These are phyloP conservation scores for Pleodorina starrii DNA, from an alignment of 139 green algal species.

Conservation along the genomic window DNA sequence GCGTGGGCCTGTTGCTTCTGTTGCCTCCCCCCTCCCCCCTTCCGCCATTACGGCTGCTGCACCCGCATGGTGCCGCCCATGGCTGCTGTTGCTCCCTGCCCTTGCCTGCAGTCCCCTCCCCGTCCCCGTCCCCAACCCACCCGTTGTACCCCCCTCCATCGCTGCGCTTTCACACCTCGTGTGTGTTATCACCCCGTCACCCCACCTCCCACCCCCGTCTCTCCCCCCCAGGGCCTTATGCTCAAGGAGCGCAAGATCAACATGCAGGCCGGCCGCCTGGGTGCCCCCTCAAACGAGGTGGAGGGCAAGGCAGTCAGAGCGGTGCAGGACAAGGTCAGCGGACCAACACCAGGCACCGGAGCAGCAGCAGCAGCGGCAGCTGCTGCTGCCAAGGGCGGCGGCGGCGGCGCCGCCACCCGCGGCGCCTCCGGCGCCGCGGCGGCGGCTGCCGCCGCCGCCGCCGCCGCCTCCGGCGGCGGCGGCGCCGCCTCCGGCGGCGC, in stretches of 20 bases:
- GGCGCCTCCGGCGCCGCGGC: too few relatives aligned
- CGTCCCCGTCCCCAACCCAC: not conserved
- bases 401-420: not conserved
- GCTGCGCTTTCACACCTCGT: too few relatives aligned
- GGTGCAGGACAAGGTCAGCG: not conserved
- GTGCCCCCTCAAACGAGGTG: constrained; percentile 11
- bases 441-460: not conserved
- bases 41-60: too few relatives aligned
- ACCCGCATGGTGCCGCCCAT: too few relatives aligned
- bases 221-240: constrained; percentile 29
- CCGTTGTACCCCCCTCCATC: not conserved
- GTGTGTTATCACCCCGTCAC: too few relatives aligned
- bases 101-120: not conserved
- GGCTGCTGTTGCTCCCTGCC: too few relatives aligned
- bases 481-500: not conserved
- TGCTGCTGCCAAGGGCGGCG: not conserved
- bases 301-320: constrained; percentile 23
- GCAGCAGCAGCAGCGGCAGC: not conserved
- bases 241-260: constrained; percentile 41
- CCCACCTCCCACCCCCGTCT: too few relatives aligned
- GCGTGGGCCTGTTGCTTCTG: too few relatives aligned
- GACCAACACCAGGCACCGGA: too few relatives aligned
- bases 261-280: constrained; percentile 22
- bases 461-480: not conserved
- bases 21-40: too few relatives aligned